A percentile compares a stretch with the other conserved stretches of the same genome.
Conservation (phyloP, 163 green algal species). For the Smithsoniella earleae region DNA sequence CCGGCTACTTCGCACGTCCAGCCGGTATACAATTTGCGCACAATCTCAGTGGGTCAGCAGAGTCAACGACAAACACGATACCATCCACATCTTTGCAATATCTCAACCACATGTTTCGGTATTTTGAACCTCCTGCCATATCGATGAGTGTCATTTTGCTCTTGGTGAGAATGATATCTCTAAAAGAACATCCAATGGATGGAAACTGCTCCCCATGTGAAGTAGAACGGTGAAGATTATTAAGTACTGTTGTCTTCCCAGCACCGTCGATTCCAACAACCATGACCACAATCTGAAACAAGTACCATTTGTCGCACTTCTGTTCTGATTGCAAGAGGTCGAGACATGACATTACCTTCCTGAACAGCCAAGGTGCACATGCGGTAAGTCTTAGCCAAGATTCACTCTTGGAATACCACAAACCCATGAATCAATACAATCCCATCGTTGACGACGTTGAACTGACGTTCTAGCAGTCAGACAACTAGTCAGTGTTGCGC, state of each 20-base stretch:
- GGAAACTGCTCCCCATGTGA: neutral
- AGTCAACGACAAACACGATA: constrained; percentile 15
- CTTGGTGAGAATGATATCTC: neutral
- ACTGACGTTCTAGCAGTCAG: too few relatives aligned
- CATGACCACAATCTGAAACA: neutral
- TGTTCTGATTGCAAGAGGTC: too few relatives aligned
- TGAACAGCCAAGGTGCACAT: too few relatives aligned
- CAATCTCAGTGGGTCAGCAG: neutral
- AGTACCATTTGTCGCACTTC: too few relatives aligned
- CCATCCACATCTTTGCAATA: neutral
- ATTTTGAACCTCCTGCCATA: constrained; percentile 1
- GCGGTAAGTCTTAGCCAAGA: too few relatives aligned
- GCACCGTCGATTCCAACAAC: constrained; percentile 8
- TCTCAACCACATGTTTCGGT: constrained; percentile 6
- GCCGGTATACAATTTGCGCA: too few relatives aligned
- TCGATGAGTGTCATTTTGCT: neutral
- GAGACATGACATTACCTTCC: too few relatives aligned
- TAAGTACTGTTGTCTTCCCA: constrained; percentile 5
- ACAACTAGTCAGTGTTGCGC: too few relatives aligned
- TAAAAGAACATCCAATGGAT: neutral
- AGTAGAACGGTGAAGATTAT: neutral
- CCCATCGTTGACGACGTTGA: too few relatives aligned
- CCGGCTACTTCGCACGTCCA: too few relatives aligned
- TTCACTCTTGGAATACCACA: too few relatives aligned
- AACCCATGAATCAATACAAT: too few relatives aligned